Evolutionary conservation across 2,329 filamentous ascomycete species (phyloP).

Genomic region (Fusarium hostae): DNA sequence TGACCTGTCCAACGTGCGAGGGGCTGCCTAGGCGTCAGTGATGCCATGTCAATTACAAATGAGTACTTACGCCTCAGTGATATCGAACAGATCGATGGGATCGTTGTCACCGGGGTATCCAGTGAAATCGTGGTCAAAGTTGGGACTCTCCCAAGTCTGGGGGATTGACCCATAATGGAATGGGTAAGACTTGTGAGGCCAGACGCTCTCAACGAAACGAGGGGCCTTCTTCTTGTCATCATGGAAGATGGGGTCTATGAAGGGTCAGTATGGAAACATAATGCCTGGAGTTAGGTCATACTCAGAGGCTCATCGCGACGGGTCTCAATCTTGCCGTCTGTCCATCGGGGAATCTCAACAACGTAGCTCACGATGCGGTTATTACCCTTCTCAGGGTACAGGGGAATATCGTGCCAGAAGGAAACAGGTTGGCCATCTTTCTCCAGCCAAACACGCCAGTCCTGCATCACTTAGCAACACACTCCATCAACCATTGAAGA

Average conservation of each 20-base stretch:
- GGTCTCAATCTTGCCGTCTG: constrained; percentile 54
- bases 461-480: constrained; percentile 37
- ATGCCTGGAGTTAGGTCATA: constrained; percentile 22
- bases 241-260: constrained; percentile 57
- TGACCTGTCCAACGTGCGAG: constrained; percentile 52
- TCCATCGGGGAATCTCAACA: constrained; percentile 57
- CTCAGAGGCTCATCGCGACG: constrained; percentile 54
- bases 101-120: constrained; percentile 54
- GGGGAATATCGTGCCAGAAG: constrained; percentile 56
- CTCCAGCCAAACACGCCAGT: constrained; percentile 56
- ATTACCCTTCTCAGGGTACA: constrained; percentile 51
- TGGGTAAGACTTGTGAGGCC: constrained; percentile 57
- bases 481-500: accelerated
- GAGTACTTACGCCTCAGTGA: constrained; percentile 42
- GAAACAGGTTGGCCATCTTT: constrained; percentile 54
- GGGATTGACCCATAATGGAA: constrained; percentile 58
- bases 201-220: constrained; percentile 55
- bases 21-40: constrained; percentile 12
- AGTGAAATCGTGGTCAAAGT: constrained; percentile 53
- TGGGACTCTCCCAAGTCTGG: constrained; percentile 58
- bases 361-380: constrained; percentile 52
- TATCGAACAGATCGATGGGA: constrained; percentile 55
- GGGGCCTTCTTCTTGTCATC: constrained; percentile 52
- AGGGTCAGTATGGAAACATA: too few species aligned
- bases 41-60: accelerated